phyloP scores from a whole-genome alignment of 78 protist genomes.

The Bodo saltans region DNA sequence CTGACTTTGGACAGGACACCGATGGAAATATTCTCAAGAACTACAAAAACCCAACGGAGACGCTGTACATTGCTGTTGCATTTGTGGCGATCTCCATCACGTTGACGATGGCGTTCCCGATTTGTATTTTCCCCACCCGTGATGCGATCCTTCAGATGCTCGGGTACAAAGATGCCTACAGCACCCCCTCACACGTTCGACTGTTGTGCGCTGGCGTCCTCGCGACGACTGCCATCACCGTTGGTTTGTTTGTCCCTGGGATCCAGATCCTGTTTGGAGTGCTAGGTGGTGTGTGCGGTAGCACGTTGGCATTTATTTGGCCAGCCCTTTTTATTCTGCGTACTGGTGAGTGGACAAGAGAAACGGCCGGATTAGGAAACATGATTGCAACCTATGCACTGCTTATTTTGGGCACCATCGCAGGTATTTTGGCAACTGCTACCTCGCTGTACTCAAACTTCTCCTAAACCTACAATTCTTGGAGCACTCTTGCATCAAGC shows the following conservation, averaged over 20 bases:
- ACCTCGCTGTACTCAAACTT: neutral
- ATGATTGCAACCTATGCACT: neutral
- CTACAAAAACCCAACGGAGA: neutral
- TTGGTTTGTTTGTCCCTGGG: neutral
- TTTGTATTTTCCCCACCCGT: slow-evolving; percentile 15
- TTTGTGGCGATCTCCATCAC: slow-evolving; percentile 30
- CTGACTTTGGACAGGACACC: neutral
- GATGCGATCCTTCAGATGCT: neutral
- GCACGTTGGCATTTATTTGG: neutral
- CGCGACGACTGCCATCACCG: neutral
- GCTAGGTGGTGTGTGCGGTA: neutral
- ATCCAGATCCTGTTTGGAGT: neutral
- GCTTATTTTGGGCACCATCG: neutral
- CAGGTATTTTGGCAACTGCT: neutral
- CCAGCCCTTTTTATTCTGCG: neutral
- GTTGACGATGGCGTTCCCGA: slow-evolving; percentile 15
- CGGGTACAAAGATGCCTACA: neutral
- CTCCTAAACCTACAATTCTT: too few species aligned
- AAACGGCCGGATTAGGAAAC: neutral
- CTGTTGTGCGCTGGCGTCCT: neutral
- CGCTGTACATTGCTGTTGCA: neutral
- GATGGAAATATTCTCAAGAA: slow-evolving; percentile 28
- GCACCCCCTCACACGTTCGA: neutral
- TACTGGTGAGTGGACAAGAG: neutral
- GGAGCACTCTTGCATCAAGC: too few species aligned